Base-by-base conservation (phyloP, 768 basidiomycete species). In the Leccinum variicolor region DNA sequence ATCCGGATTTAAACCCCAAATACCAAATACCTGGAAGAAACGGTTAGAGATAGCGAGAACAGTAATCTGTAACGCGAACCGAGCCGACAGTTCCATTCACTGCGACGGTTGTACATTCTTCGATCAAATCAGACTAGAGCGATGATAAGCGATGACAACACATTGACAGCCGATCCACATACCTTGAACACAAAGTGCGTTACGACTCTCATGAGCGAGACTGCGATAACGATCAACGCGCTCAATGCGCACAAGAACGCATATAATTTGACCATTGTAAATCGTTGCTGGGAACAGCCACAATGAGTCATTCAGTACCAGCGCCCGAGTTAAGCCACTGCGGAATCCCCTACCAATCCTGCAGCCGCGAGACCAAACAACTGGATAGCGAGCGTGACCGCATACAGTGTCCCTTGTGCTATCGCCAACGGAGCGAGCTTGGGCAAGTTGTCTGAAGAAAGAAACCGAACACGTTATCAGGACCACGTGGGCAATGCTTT, bases 141-240 rank as follows among this genome's bases (percentile, higher is more conserved):
- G 6, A 52, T 3, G 17, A 26, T 65, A 49, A 59, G 61, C 34
- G 31, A 34, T 2, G 6, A 36, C 52, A 19, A 45, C 26, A 4
- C 4, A 4, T 23, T 25, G 23, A 25, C 14, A 25, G 10, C 21
- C 10, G n/a, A 28, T 23, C 39, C 0, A 65, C 73, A 23, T 43
- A 83, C 89, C 81, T 90, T 91, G 74, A 79, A 78, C 0, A 75
- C 76, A 62, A 90, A 91, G 64, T 92, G 90, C 1, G 82, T 74
- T 8, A 92, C 69, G 9, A 83, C 73, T 28, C 83, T 78, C 60
- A 86, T 64, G 41, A 91, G 60, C 7, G 80, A 82, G 4, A 81
- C 71, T 0, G 73, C 87, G 6, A 80, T 62, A 23, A 86, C 73
- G 2, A 85, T 64, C 49, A 86, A 66, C 19, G 81, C 67, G 6